Evolutionary conservation across 225 moss, liverwort and hornwort genomes (phyloP).

Genomic region (Pleurozium schreberi): DNA sequence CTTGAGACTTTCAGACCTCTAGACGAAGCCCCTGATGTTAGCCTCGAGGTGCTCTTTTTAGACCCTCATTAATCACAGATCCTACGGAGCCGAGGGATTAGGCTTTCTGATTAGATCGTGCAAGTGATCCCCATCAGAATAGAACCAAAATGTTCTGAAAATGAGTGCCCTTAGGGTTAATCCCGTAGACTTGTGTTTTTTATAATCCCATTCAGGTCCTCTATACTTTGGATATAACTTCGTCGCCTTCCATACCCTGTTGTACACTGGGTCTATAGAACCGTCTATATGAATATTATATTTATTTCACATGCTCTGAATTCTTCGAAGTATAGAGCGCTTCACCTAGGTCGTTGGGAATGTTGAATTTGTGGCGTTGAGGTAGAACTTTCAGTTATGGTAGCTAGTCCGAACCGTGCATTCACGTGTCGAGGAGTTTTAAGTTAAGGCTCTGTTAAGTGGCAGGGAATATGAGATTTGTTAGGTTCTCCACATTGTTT

Average conservation of each 20-base stretch:
- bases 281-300: too few relatives aligned
- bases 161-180: not conserved
- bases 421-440: not conserved
- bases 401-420: not conserved
- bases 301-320: too few relatives aligned
- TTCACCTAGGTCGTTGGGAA: not conserved
- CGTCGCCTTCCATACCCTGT: not conserved
- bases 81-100: not conserved
- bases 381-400: not conserved
- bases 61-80: not conserved
- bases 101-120: not conserved
- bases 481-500: too few relatives aligned
- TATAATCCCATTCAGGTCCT: not conserved
- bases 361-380: not conserved
- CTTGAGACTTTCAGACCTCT: too few relatives aligned
- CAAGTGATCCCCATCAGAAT: not conserved
- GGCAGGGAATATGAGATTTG: not conserved
- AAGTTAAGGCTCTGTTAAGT: too few relatives aligned
- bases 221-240: not conserved
- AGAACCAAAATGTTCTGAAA: not conserved
- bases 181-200: not conserved
- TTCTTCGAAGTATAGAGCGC: not conserved
- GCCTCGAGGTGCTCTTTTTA: not conserved
- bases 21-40: not conserved
- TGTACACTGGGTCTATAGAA: not conserved